Base-by-base conservation (phyloP, 1,284 basidiomycete species). In the Singerocomus inundabilis region DNA sequence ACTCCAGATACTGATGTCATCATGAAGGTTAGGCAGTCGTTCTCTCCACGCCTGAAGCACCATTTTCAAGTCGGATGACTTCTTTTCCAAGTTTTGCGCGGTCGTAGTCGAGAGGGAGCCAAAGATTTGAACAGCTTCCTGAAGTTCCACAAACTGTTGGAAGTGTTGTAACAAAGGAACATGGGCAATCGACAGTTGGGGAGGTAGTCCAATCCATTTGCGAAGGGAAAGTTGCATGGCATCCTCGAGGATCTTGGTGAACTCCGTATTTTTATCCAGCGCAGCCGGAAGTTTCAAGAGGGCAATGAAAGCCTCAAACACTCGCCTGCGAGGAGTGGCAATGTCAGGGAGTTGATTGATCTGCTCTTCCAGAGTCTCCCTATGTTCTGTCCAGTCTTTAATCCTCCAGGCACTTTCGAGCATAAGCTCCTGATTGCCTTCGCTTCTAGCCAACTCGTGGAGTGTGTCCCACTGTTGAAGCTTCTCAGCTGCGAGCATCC, bases 1-100 rank as follows among this genome's bases (percentile, higher is more conserved):
- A 58, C 92, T 95, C 97, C 97, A 99, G 48, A 98, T 90, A 60
- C 91, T 95, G 72, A 99, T 98, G 68, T 99, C 97, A 67, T 99
- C 97, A 72, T 93, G 93, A 53, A 90, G 78, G 68, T 98, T 98
- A 2, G 97, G 97, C 24, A 99, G 76, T 31, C 97, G 85, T 67
- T 99, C 97, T 52, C 97, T 84, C 97, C 97, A 99, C 0, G 95
- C 93, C 62, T 93, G 90, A 49, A 98, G 82, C 48, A 97, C 91
- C 76, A 92, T 86, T 73, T 99, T 99, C 58, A 99, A 78, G 67
- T 99, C 97, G 1, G 85, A 84, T 0, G 93, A 98, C 54, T 96
- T 91, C 71, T 93, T 90, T 70, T 99, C 97, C 53, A 99, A 74
- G 63, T 99, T 99, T 63, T 81, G 78, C 0, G 88, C 87, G 49